Base-by-base conservation (phyloP, 1,284 basidiomycete genomes). In the Ceratobasidium sp. region DNA sequence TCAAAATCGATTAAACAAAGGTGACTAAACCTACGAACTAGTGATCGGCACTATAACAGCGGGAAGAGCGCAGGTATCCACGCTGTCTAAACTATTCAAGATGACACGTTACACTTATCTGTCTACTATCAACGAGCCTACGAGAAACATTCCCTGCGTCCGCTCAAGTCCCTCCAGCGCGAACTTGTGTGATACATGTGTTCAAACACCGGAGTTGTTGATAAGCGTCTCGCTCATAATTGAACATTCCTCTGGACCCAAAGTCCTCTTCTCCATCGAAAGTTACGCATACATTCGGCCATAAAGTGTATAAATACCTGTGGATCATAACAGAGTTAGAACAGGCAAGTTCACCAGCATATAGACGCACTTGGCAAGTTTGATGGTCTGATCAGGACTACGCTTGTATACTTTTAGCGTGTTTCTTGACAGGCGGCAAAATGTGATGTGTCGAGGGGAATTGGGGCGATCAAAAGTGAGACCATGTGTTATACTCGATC, bases 271-370 rank as follows among this genome's bases (percentile, higher is more conserved):
- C 26, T 26, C 8, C 7, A 42, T n/a, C n/a, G n/a, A n/a, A n/a
- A n/a, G n/a, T n/a, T n/a, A n/a, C n/a, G n/a, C n/a, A 10, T 33
- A 60, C 56, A n/a, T 60, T 35, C 33, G 56, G 56, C 56, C 56
- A 60, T 37, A 60, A 35, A 20, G 28, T n/a, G n/a, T 60, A 20
- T 60, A 60, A n/a, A 35, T 33, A 60, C 31, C 56, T 60, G 33
- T 33, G 8, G 28, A 3, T 15, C 17, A 20, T 1, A 33, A 13
- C 39, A 45, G 10, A n/a, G 31, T n/a, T n/a, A 1, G n/a, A 8
- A 20, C 15, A 8, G 4, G 33, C 20, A n/a, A 37, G n/a, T 37
- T 13, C 31, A 7, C 28, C 10, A 35, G 20, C 31, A n/a, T 35
- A 13, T 37, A 17, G 28, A 37, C 56, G 3, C n/a, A 60, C 56